Evolutionary conservation across 805 yeast genomes (phyloP), one percentile per base, ranked within the genome.

Genomic region (Starmerella sirachaensis): DNA sequence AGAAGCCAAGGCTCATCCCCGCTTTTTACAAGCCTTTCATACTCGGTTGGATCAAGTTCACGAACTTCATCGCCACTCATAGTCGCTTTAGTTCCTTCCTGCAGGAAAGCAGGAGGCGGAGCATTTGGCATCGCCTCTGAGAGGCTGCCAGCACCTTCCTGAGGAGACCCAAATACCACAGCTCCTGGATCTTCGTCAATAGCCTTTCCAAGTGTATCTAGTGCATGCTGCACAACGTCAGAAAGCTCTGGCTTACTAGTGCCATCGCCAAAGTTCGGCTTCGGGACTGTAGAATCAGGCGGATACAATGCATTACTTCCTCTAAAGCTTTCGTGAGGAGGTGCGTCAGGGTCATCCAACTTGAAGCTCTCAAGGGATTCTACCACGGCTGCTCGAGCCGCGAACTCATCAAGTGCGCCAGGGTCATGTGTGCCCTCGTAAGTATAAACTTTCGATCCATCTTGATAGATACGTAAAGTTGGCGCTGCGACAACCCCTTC

Each of bases 1-100:
- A 64, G 42, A 32, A 63, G 48, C 64, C 66, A 64, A 17, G 61
- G 56, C 43, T 59, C 61, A 20, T 40, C 39, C 17, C 56, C 40
- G 4, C 43, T 37, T 6, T 52, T 38, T n/a, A 61, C 58, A 5
- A 38, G 42, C 8, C 46, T 40, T 12, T 49, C 48, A 38, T 59
- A 58, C 12, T 52, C 46, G 10, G 48, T 46, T 19, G 43, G 49
- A 25, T 45, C 49, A 16, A 63, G 48, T 22, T 47, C 52, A 6
- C 43, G 42, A 4, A 63, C 57, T 9, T 38, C 39, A 6, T 67
- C 68, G n/a, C 48, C 24, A n/a, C 62, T 38, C 16, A 39, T 22
- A 16, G 48, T 28, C 6, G 39, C 42, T 9, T 32, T 31, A 5
- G 39, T 10, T 7, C 40, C 37, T 11, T 39, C 44, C 19, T 18